Evolutionary conservation across 129 eudicot genomes (phyloP).

Genomic region (Sambucus nigra): DNA sequence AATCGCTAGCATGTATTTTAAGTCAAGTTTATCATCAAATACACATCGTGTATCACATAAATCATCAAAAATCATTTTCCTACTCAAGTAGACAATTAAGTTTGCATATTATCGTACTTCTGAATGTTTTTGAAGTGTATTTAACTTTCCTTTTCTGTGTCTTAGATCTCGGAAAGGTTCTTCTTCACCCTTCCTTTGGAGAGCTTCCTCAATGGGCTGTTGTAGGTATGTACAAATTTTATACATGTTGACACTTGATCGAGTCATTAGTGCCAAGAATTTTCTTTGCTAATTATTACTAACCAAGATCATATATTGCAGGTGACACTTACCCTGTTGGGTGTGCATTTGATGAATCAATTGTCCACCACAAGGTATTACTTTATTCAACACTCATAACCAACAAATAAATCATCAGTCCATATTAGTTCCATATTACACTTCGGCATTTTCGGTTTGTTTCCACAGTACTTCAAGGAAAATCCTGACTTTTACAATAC

Average conservation of each 20-base stretch:
- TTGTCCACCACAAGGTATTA: slow-evolving; percentile 79
- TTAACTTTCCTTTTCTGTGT: neutral
- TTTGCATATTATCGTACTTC: too few relatives aligned
- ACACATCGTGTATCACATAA: too few relatives aligned
- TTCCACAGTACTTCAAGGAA: slow-evolving; percentile 52
- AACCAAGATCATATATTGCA: neutral
- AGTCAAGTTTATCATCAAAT: too few relatives aligned
- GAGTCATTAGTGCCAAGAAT: neutral
- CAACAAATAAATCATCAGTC: neutral
- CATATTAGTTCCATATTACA: neutral
- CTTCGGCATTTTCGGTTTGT: neutral
- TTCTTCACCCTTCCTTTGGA: slow-evolving; percentile 74
- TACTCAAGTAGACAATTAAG: too few relatives aligned
- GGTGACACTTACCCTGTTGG: slow-evolving; percentile 90
- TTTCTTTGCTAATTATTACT: neutral
- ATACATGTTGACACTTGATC: neutral
- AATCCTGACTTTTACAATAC: slow-evolving; percentile 60
- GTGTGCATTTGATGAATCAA: slow-evolving; percentile 71
- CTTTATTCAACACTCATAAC: neutral
- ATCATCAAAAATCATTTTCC: too few relatives aligned
- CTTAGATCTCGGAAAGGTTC: slow-evolving; percentile 82
- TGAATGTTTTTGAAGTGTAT: too few relatives aligned
- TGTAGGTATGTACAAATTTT: slow-evolving; percentile 28
- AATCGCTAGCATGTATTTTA: too few relatives aligned
- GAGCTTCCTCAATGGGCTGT: slow-evolving; percentile 97